Conservation (phyloP, 805 yeast species). For the Pichia pseudocactophila region DNA sequence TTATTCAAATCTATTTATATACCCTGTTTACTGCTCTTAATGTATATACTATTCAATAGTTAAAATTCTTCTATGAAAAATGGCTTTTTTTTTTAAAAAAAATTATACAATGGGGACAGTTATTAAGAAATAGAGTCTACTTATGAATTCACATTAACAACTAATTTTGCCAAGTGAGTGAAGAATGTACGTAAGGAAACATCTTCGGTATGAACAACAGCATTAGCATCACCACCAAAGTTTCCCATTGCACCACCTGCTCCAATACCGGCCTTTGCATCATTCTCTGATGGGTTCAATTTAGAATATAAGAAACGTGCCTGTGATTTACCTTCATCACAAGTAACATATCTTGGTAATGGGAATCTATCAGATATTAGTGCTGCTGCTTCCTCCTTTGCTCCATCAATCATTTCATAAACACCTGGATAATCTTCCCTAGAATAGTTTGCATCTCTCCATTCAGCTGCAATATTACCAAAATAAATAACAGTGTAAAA, state of each 20-base stretch:
- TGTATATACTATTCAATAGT: neutral
- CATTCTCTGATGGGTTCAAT: conserved; percentile 85
- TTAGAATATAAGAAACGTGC: conserved; percentile 94
- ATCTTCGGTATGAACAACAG: conserved; percentile 93
- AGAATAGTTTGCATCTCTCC: conserved; percentile 95
- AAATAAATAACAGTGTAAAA: conserved; percentile 94
- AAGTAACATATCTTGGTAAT: conserved; percentile 91
- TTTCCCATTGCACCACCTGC: conserved; percentile 41
- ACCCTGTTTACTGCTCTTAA: neutral
- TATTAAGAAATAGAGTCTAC: no score
- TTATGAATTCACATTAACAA: conserved; percentile 40
- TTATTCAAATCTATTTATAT: neutral
- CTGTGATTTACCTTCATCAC: conserved; percentile 98
- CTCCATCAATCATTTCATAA: conserved; percentile 77
- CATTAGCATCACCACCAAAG: conserved; percentile 37
- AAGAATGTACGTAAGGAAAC: conserved; percentile 91
- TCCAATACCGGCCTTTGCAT: conserved; percentile 20
- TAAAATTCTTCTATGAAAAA: no score
- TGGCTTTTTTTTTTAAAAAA: no score
- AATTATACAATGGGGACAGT: neutral
- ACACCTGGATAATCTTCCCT: conserved; percentile 86
- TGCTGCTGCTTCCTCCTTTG: conserved; percentile 87
- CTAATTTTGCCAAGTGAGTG: conserved; percentile 87
- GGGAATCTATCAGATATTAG: conserved; percentile 92
- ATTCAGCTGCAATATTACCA: conserved; percentile 89